These are phyloP conservation scores for Piper longum DNA, from an alignment of 164 flowering plant species.

Conservation along the genomic window DNA sequence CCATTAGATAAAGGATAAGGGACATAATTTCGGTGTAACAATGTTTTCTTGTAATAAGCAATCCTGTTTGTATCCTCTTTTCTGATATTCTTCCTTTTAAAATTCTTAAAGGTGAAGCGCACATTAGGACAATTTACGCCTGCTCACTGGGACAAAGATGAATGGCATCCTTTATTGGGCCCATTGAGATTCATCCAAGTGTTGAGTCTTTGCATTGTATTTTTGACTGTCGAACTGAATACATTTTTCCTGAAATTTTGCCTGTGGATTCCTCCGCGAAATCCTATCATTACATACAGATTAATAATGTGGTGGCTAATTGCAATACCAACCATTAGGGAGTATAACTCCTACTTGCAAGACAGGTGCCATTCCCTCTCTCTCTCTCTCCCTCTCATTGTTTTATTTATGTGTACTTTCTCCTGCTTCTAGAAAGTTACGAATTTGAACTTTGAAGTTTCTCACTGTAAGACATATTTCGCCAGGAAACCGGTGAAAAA, in stretches of 20 bases:
- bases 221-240: conserved; percentile 91
- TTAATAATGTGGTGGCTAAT: conserved; percentile 93
- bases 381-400: background rate
- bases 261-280: conserved; percentile 96
- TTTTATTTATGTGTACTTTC: background rate
- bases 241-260: conserved; percentile 95
- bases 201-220: conserved; percentile 68
- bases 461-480: conserved; percentile 2
- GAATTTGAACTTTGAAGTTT: background rate
- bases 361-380: conserved; percentile 44
- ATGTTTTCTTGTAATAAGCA: too few relatives aligned
- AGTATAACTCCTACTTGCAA: conserved; percentile 87
- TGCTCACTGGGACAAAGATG: conserved; percentile 99
- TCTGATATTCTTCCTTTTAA: background rate
- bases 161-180: conserved; percentile 94
- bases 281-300: conserved; percentile 76
- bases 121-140: conserved; percentile 96
- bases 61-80: background rate
- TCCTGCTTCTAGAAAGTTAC: background rate
- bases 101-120: conserved; percentile 54
- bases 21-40: background rate
- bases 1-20: background rate
- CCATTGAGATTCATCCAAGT: conserved; percentile 98
- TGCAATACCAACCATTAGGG: conserved; percentile 91
- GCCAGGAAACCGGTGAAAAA: conserved; percentile 51